Evolutionary conservation across 371 early-diverging fungal species (phyloP).

Genomic region (Dinochytrium kinnereticum): DNA sequence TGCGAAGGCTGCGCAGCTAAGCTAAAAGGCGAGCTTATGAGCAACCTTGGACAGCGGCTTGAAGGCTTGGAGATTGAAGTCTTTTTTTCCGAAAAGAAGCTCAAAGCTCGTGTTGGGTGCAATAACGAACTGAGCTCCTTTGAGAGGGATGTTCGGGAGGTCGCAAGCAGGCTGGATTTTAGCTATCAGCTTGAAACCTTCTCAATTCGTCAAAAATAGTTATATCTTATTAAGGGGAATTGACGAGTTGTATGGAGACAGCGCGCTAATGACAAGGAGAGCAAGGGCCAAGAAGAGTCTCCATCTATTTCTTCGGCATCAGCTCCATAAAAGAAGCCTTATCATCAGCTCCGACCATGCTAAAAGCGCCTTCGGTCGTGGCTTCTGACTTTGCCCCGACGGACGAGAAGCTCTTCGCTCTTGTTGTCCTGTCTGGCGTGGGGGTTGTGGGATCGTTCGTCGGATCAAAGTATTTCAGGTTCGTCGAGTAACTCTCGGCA

Average conservation of each 20-base stretch:
- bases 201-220: not conserved
- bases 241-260: too few species aligned
- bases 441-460: not conserved
- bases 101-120: not conserved
- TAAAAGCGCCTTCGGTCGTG: not conserved
- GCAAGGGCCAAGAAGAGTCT: too few species aligned
- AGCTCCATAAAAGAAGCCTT: conserved; percentile 8
- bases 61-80: not conserved
- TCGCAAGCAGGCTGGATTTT: not conserved
- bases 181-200: not conserved
- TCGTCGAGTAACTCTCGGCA: not conserved
- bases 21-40: not conserved
- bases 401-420: conserved; percentile 4
- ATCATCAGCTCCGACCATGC: not conserved
- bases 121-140: not conserved
- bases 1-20: conserved; percentile 10
- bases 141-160: not conserved
- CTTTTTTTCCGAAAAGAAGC: not conserved
- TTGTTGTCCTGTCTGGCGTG: not conserved
- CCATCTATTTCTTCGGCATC: conserved; percentile 4
- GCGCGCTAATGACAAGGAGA: not conserved
- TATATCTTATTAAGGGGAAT: not conserved
- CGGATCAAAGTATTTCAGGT: not conserved
- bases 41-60: not conserved
- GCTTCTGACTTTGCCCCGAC: conserved; percentile 1